Evolutionary conservation across 495 filamentous ascomycete genomes (phyloP), one percentile per base, ranked within the genome.

Genomic region (Hypoxylon subgilvum): DNA sequence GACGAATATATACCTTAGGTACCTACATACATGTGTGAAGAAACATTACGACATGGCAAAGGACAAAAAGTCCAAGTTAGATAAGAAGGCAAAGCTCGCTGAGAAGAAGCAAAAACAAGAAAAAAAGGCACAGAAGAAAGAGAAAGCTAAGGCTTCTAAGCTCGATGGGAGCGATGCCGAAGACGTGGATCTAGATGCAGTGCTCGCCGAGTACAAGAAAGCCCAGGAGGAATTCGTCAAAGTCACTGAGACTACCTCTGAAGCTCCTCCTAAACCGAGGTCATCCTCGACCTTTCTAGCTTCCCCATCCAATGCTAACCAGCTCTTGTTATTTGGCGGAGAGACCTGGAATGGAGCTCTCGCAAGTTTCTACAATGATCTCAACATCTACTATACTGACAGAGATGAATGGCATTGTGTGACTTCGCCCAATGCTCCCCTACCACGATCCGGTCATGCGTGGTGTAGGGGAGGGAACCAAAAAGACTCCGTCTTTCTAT

Each of bases 131-230:
- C 81, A 86, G 47, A 86, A 86, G 69, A 88, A 86, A 53, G 74
- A 76, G 32, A 86, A 84, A 59, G 69, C 70, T 23, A 84, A 82
- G 54, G 55, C 65, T 6, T 65, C 77, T 32, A 79, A 79, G 54
- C 66, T 77, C 31, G 86, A 83, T 18, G 89, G 91, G 66, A 91
- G 88, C 69, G 89, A 94, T 67, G 88, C 77, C 30, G 91, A 96
- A 74, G 91, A 96, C 62, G 85, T 92, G n/a, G 94, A 98, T 74
- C 77, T 98, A 34, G 94, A 98, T 71, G 85, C 87, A n/a, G 91
- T 98, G n/a, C 86, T 97, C 9, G 92, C 91, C 13, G 90, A 94
- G 73, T 97, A 96, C 68, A 84, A 82, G 48, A 77, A 73, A 57
- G 72, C 92, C 74, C 94, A 98, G 77, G 92, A 94, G 50, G 86